Percentiles rank a stretch among this genome's conserved stretches.
phyloP scores from a whole-genome alignment of 495 filamentous ascomycete genomes.

The Lepidopterella palustris region DNA sequence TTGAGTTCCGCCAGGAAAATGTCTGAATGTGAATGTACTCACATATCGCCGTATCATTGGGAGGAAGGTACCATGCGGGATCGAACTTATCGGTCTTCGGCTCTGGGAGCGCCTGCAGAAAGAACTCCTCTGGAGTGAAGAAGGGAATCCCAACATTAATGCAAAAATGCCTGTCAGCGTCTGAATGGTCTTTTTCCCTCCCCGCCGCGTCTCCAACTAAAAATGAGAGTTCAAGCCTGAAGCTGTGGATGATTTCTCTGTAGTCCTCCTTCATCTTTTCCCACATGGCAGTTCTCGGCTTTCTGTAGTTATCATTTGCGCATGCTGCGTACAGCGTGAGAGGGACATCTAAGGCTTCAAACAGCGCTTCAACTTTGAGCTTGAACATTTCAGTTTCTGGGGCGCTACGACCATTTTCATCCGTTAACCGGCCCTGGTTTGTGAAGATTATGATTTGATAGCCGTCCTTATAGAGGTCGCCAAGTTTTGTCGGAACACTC shows the following conservation, averaged over 20 bases:
- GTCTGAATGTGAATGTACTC: too few species aligned
- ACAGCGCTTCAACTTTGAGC: background rate
- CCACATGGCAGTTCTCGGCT: slow-evolving; percentile 9
- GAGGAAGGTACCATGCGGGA: too few species aligned
- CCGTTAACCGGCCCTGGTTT: slow-evolving; percentile 11
- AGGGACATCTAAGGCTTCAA: slow-evolving; percentile 2
- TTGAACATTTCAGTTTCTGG: slow-evolving; percentile 1
- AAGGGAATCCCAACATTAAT: slow-evolving; percentile 6
- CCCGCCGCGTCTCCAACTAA: slow-evolving; percentile 13
- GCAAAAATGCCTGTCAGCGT: slow-evolving; percentile 8
- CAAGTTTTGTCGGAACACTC: too few species aligned
- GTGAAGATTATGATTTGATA: slow-evolving; percentile 10
- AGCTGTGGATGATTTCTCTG: too few species aligned
- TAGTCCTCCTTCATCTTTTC: background rate
- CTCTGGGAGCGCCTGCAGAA: background rate
- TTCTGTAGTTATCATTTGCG: slow-evolving; percentile 9
- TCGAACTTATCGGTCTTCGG: too few species aligned
- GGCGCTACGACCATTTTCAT: background rate
- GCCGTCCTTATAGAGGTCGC: too few species aligned
- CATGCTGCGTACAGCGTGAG: slow-evolving; percentile 9
- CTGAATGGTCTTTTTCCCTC: slow-evolving; percentile 2
- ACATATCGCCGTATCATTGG: too few species aligned
- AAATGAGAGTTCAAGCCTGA: background rate
- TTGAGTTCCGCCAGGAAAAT: too few species aligned
- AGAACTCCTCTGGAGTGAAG: slow-evolving; percentile 6